Percentiles rank a stretch among this genome's conserved stretches.
phyloP scores from a whole-genome alignment of 768 basidiomycete genomes.

The Cystobasidiopsis lactophilus region DNA sequence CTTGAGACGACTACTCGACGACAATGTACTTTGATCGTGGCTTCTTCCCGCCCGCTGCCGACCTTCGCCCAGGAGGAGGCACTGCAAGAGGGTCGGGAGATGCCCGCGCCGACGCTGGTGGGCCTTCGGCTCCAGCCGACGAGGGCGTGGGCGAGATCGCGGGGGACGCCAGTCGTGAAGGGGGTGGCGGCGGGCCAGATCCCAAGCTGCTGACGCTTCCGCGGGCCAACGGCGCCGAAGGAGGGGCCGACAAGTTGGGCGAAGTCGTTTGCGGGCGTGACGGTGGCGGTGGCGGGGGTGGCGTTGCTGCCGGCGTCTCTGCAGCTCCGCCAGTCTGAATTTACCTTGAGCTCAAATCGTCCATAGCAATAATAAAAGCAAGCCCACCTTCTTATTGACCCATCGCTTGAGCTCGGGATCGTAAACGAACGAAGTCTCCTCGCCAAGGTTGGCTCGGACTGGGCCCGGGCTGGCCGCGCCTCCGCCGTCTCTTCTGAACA shows the following conservation, averaged over 20 bases:
- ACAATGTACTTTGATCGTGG: no score
- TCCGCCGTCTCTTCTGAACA: conserved; percentile 43
- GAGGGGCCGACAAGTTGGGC: conserved; percentile 30
- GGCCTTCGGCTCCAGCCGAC: no score
- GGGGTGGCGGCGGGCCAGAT: no score
- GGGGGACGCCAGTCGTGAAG: no score
- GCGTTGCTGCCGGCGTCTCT: conserved; percentile 37
- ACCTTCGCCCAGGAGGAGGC: no score
- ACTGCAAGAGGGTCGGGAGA: no score
- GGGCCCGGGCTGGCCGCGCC: conserved; percentile 40
- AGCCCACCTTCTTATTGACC: conserved; percentile 72
- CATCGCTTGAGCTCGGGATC: conserved; percentile 88
- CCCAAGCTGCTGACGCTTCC: no score
- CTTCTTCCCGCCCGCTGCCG: no score
- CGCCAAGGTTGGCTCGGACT: conserved; percentile 75
- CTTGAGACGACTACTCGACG: no score
- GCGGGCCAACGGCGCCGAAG: no score
- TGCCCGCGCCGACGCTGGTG: no score
- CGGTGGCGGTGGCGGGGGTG: conserved; percentile 42
- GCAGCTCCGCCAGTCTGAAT: conserved; percentile 36
- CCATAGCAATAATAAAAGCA: conserved; percentile 5
- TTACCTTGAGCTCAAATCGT: neutral
- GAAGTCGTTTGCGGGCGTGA: conserved; percentile 58
- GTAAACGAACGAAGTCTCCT: conserved; percentile 72
- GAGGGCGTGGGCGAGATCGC: no score